A percentile compares a stretch with the other conserved stretches of the same genome.
Evolutionary conservation across 2,329 filamentous ascomycete genomes (phyloP).

Genomic region (Rutstroemia sp.): DNA sequence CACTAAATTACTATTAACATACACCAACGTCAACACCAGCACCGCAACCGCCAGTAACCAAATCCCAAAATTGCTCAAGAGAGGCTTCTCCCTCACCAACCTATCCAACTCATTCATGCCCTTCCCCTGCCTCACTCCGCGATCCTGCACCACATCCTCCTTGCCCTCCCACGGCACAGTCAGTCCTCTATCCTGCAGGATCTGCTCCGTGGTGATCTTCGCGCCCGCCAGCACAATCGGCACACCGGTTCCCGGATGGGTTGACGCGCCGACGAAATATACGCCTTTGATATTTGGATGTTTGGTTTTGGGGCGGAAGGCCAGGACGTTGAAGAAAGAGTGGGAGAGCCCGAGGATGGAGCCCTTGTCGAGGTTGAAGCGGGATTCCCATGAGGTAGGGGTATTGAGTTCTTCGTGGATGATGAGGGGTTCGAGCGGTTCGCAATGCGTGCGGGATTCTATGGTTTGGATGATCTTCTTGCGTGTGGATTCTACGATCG

Average conservation of each 20-base stretch:
- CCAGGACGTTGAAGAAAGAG: slow-evolving; percentile 66
- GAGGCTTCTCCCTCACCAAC: slow-evolving; percentile 12
- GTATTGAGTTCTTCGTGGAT: slow-evolving; percentile 57
- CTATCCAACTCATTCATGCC: slow-evolving; percentile 21
- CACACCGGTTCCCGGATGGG: slow-evolving; percentile 70
- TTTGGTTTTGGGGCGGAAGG: slow-evolving; percentile 54
- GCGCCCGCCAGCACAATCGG: slow-evolving; percentile 66
- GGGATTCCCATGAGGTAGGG: slow-evolving; percentile 54
- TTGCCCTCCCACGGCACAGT: slow-evolving; percentile 18
- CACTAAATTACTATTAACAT: slow-evolving; percentile 16
- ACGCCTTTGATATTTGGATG: slow-evolving; percentile 36
- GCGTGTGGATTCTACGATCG: slow-evolving; percentile 52
- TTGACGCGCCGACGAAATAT: slow-evolving; percentile 70
- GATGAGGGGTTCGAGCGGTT: slow-evolving; percentile 32
- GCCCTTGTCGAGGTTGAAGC: slow-evolving; percentile 69
- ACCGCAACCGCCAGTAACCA: slow-evolving; percentile 14
- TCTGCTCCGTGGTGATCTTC: slow-evolving; percentile 51
- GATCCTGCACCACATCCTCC: slow-evolving; percentile 10
- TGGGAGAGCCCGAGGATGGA: slow-evolving; percentile 67
- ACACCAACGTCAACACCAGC: slow-evolving; percentile 11
- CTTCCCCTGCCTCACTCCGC: slow-evolving; percentile 18
- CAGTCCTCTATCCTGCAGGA: slow-evolving; percentile 31
- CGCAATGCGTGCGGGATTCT: slow-evolving; percentile 49
- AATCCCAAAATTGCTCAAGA: slow-evolving; percentile 19
- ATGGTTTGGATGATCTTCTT: slow-evolving; percentile 55